Evolutionary conservation across 371 early-diverging fungal species (phyloP).

Genomic region (Mucor lusitanicus): DNA sequence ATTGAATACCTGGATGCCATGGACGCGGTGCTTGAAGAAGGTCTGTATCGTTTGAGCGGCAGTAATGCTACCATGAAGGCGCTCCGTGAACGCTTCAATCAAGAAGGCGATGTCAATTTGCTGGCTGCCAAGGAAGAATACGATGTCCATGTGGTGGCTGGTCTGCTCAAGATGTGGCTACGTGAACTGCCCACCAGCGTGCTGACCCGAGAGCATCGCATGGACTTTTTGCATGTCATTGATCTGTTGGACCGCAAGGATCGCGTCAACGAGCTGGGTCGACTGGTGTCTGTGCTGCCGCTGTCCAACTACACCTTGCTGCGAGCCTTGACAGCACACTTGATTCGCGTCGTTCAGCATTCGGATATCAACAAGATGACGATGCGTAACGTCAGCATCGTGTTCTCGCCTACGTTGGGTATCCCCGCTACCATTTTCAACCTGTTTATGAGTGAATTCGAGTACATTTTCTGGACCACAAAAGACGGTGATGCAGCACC

Average conservation of each 20-base stretch:
- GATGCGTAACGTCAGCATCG: slow-evolving; percentile 73
- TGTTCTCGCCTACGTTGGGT: slow-evolving; percentile 72
- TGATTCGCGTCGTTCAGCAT: slow-evolving; percentile 64
- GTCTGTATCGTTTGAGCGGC: slow-evolving; percentile 80
- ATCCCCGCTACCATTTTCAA: slow-evolving; percentile 73
- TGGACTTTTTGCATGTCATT: slow-evolving; percentile 71
- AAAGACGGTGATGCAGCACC: slow-evolving; percentile 43
- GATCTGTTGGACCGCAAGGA: slow-evolving; percentile 63
- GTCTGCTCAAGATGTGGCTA: slow-evolving; percentile 82
- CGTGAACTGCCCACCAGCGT: slow-evolving; percentile 80
- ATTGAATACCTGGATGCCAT: slow-evolving; percentile 81
- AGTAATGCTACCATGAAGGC: slow-evolving; percentile 57
- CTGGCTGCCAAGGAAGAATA: slow-evolving; percentile 52
- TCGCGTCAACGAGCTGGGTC: slow-evolving; percentile 59
- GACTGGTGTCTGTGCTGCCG: slow-evolving; percentile 60
- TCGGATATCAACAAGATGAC: slow-evolving; percentile 74
- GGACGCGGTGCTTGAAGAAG: slow-evolving; percentile 75
- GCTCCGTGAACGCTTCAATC: slow-evolving; percentile 67
- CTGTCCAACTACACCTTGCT: slow-evolving; percentile 64
- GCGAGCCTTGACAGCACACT: slow-evolving; percentile 63
- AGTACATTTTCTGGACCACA: slow-evolving; percentile 59
- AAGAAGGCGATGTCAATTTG: slow-evolving; percentile 68
- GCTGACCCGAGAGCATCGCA: slow-evolving; percentile 68
- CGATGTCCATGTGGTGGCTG: slow-evolving; percentile 87
- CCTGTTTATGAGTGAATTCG: slow-evolving; percentile 71